Conservation (phyloP, 768 basidiomycete genomes). For the Tubosaeta sp. region DNA sequence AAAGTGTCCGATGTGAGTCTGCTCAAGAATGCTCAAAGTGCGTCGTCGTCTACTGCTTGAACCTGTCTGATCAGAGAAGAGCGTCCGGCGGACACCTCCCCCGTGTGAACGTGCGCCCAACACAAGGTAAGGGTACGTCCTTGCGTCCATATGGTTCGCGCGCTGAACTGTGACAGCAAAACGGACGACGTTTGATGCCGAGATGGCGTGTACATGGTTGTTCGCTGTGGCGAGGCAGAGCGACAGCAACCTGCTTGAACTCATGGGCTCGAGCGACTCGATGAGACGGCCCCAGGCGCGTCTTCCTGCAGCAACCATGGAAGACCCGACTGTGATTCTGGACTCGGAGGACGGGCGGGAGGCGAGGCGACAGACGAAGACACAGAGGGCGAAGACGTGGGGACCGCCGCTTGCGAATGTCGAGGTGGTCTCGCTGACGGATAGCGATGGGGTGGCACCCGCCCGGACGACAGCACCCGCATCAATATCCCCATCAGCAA, state of each 20-base stretch:
- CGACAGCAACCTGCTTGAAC: constrained; percentile 10
- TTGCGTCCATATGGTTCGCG: background rate
- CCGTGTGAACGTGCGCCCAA: constrained; percentile 13
- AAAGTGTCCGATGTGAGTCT: constrained; percentile 12
- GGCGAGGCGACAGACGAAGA: background rate
- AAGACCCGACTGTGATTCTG: constrained; percentile 23
- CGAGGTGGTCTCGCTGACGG: constrained; percentile 29
- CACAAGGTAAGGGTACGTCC: constrained; percentile 15
- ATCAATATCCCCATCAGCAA: background rate
- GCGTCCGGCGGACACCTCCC: constrained; percentile 2
- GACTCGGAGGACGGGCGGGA: constrained; percentile 17
- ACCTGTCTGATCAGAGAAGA: background rate
- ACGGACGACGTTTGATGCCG: constrained; percentile 7
- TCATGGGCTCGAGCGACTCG: constrained; percentile 21
- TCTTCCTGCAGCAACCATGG: background rate
- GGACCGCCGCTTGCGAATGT: constrained; percentile 6
- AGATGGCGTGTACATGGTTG: constrained; percentile 7
- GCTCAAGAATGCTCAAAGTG: constrained; percentile 20
- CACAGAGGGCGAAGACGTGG: background rate
- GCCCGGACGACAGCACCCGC: background rate
- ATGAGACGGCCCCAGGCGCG: background rate
- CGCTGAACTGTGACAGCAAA: constrained; percentile 5
- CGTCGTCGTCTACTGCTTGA: background rate
- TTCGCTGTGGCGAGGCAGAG: constrained; percentile 10
- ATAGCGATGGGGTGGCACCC: constrained; percentile 20